Evolutionary conservation across 345 rosid genomes (phyloP).

Genomic region (Cardamine resedifolia): DNA sequence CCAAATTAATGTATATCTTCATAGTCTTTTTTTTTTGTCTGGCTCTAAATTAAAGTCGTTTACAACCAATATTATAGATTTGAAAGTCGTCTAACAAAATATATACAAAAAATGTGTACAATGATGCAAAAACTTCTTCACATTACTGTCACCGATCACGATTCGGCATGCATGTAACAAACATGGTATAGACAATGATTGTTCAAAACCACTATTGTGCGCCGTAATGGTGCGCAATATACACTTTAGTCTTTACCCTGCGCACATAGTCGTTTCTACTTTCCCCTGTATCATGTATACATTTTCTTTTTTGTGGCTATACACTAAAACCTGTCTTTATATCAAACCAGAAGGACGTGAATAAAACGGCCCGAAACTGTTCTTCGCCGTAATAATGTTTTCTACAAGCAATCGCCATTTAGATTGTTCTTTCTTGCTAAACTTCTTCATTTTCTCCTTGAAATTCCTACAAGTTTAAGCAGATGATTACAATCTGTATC

Average conservation of each 20-base stretch:
- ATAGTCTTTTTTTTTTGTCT: not conserved
- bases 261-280: not conserved
- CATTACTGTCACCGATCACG: slow-evolving; percentile 1
- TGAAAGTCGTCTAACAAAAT: not conserved
- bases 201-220: slow-evolving; percentile 5
- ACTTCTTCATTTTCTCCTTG: slow-evolving; percentile 64
- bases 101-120: not conserved
- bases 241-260: not conserved
- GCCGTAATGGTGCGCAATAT: not conserved
- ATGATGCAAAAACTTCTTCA: not conserved
- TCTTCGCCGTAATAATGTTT: slow-evolving; percentile 64
- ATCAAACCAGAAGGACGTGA: slow-evolving; percentile 38
- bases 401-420: slow-evolving; percentile 70
- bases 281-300: not conserved
- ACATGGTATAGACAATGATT: not conserved
- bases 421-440: slow-evolving; percentile 68
- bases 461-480: slow-evolving; percentile 46
- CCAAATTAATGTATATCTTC: not conserved
- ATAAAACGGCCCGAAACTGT: slow-evolving; percentile 52
- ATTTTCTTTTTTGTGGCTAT: not conserved
- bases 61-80: not conserved
- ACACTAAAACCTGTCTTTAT: slow-evolving; percentile 12
- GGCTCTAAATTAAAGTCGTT: not conserved
- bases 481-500: not conserved
- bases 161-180: not conserved